Evolutionary conservation across 306 rosid genomes (phyloP).

Genomic region (Dalbergia cultrata): DNA sequence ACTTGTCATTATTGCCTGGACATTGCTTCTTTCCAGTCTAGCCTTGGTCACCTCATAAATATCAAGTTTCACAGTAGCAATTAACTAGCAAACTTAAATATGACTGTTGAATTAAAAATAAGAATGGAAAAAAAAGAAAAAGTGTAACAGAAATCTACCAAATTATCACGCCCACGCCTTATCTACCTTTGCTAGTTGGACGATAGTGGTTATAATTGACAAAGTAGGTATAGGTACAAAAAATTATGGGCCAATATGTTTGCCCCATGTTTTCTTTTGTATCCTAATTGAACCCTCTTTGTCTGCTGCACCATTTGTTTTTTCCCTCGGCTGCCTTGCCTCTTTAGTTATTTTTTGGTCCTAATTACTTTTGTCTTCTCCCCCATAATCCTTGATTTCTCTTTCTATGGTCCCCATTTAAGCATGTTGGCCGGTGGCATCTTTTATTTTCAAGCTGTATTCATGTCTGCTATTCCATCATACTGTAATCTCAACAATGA

Average conservation of each 20-base stretch:
- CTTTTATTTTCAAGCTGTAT: conserved; percentile 42
- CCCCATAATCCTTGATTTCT: conserved; percentile 10
- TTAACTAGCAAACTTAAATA: conserved; percentile 19
- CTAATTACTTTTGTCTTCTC: conserved; percentile 29
- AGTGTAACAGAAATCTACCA: conserved; percentile 20
- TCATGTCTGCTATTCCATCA: conserved; percentile 44
- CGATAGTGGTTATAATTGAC: conserved; percentile 51
- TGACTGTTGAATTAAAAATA: conserved; percentile 37
- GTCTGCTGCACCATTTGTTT: conserved; percentile 54
- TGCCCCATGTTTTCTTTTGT: conserved; percentile 55
- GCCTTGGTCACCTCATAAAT: background rate
- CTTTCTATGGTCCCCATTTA: conserved; percentile 49
- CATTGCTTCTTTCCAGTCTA: background rate
- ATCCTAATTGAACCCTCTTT: conserved; percentile 56
- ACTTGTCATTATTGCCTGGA: conserved; percentile 7
- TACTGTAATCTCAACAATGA: conserved; percentile 32
- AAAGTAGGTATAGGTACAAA: conserved; percentile 54
- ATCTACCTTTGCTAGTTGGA: conserved; percentile 46
- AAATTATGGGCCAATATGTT: conserved; percentile 65
- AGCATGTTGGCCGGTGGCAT: conserved; percentile 47
- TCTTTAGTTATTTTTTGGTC: conserved; percentile 23
- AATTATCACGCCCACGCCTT: conserved; percentile 43
- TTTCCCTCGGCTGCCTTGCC: conserved; percentile 36
- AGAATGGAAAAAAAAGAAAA: background rate
- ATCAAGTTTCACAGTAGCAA: conserved; percentile 36